phyloP scores from a whole-genome alignment of 495 filamentous ascomycete species.

The Penicillium bialowiezense region DNA sequence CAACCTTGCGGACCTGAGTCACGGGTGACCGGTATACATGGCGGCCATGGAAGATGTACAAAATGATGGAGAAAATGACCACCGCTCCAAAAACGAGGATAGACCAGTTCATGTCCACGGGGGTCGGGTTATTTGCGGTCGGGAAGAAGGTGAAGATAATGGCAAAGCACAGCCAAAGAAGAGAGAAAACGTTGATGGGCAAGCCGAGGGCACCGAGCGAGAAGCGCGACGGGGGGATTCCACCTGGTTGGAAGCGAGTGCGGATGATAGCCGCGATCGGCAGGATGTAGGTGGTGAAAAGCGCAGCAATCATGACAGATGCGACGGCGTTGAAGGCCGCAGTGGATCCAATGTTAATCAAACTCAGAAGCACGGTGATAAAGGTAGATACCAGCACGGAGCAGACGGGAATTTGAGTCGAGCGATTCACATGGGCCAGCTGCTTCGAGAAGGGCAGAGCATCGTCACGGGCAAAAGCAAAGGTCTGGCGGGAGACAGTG shows the following conservation, averaged over 20 bases:
- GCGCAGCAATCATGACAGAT: constrained; percentile 38
- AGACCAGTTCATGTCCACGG: constrained; percentile 42
- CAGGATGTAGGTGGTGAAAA: constrained; percentile 43
- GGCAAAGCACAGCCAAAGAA: constrained; percentile 27
- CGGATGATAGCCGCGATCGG: constrained; percentile 29
- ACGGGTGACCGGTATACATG: constrained; percentile 42
- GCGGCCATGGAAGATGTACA: constrained; percentile 41
- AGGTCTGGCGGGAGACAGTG: constrained; percentile 44
- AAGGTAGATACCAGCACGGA: constrained; percentile 49
- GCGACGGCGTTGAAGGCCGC: constrained; percentile 46
- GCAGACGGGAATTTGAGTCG: constrained; percentile 50
- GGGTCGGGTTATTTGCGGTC: constrained; percentile 27
- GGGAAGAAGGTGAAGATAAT: constrained; percentile 51
- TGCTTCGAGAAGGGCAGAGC: constrained; percentile 40
- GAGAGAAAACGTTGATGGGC: constrained; percentile 24
- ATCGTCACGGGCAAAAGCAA: constrained; percentile 51
- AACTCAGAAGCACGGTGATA: constrained; percentile 45
- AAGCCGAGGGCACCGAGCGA: constrained; percentile 23
- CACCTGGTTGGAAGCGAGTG: constrained; percentile 20
- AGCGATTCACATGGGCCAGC: constrained; percentile 36
- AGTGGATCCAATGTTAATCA: constrained; percentile 46
- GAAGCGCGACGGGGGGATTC: constrained; percentile 23
- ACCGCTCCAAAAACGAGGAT: constrained; percentile 40
- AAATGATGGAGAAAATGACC: constrained; percentile 40
- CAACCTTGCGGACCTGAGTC: constrained; percentile 23